phyloP scores from a whole-genome alignment of 495 filamentous ascomycete species.

The Evernia prunastri region DNA sequence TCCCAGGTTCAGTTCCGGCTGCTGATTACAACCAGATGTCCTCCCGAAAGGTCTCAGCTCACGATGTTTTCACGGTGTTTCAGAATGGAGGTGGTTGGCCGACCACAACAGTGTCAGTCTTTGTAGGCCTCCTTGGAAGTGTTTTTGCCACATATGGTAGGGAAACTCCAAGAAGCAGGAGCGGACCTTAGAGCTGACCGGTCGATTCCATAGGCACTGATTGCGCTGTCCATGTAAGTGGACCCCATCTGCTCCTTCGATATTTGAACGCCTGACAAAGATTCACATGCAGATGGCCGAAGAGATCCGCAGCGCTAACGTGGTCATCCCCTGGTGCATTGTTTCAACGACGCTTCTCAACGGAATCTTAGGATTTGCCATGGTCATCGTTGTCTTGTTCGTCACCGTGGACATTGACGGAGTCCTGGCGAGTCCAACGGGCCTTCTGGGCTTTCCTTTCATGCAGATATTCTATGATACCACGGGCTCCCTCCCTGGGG shows the following conservation, averaged over 20 bases:
- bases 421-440: conserved; percentile 32
- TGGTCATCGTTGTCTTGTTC: conserved; percentile 45
- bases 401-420: conserved; percentile 39
- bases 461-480: conserved; percentile 46
- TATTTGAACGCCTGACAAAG: no score
- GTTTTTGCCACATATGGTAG: conserved; percentile 40
- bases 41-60: conserved; percentile 28
- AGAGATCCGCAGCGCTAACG: conserved; percentile 43
- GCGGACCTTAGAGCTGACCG: no score
- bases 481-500: conserved; percentile 37
- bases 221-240: conserved; percentile 40
- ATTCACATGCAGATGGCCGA: no score
- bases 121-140: conserved; percentile 38
- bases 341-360: conserved; percentile 44
- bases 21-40: no score
- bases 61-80: conserved; percentile 44
- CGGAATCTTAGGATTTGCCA: conserved; percentile 44
- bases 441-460: conserved; percentile 45
- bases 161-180: no score
- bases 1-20: no score
- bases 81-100: conserved; percentile 43
- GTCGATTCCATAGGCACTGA: no score
- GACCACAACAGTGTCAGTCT: conserved; percentile 39
- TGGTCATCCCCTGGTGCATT: conserved; percentile 42
- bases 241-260: no score